phyloP scores from a whole-genome alignment of 1,284 basidiomycete species.

The Naganishia sp. region DNA sequence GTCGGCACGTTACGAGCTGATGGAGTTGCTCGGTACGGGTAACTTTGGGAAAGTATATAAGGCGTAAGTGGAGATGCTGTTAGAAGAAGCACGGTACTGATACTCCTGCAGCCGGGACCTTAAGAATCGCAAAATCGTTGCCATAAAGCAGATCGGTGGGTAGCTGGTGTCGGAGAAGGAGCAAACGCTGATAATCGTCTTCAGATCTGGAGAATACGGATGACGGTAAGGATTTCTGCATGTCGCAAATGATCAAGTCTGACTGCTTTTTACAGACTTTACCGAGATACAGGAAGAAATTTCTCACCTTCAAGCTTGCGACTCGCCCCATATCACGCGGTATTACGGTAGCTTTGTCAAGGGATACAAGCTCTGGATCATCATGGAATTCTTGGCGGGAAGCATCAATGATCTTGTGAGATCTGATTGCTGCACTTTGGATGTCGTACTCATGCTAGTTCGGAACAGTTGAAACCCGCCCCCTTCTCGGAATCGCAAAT shows the following conservation, averaged over 20 bases:
- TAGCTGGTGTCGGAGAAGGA: slow-evolving; percentile 14
- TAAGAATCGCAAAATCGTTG: slow-evolving; percentile 88
- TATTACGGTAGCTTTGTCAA: slow-evolving; percentile 98
- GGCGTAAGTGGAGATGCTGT: slow-evolving; percentile 58
- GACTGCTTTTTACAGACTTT: slow-evolving; percentile 83
- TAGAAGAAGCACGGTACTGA: not conserved
- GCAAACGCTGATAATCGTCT: not conserved
- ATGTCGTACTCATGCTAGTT: not conserved
- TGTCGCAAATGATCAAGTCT: not conserved
- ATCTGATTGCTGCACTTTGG: not conserved
- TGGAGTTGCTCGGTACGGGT: slow-evolving; percentile 96
- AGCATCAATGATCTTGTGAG: slow-evolving; percentile 84
- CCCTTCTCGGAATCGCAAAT: slow-evolving; percentile 89
- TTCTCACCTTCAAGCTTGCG: slow-evolving; percentile 89
- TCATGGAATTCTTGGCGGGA: slow-evolving; percentile 99
- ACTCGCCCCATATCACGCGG: slow-evolving; percentile 90
- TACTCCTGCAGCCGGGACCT: slow-evolving; percentile 68
- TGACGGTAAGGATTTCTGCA: slow-evolving; percentile 25
- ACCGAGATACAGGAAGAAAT: slow-evolving; percentile 98
- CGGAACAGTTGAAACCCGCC: slow-evolving; percentile 74
- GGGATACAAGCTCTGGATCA: slow-evolving; percentile 96
- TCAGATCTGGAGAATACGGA: slow-evolving; percentile 69
- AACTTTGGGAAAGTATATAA: slow-evolving; percentile 97
- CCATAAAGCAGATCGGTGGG: slow-evolving; percentile 95
- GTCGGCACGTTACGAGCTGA: slow-evolving; percentile 82